A percentile compares a stretch with the other conserved stretches of the same genome.
Conservation (phyloP, 768 basidiomycete genomes). For the Panus rudis region DNA sequence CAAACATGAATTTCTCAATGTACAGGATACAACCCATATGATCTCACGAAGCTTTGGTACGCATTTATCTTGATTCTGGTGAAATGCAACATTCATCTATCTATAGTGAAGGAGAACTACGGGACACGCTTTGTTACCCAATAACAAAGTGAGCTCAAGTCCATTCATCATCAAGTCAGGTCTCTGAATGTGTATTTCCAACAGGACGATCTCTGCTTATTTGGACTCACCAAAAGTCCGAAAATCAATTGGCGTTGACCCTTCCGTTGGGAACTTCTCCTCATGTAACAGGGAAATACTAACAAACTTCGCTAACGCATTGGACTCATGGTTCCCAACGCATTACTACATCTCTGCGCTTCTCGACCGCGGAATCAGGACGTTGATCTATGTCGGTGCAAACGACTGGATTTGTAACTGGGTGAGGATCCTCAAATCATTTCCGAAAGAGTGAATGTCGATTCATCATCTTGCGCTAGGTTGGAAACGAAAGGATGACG, state of each 20-base stretch:
- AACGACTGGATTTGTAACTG: conserved; percentile 54
- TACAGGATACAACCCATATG: conserved; percentile 51
- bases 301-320: conserved; percentile 20
- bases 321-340: conserved; percentile 14
- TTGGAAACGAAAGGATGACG: conserved; percentile 57
- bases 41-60: conserved; percentile 53
- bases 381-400: conserved; percentile 46
- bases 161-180: background rate
- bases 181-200: background rate
- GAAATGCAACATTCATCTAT: too few species aligned
- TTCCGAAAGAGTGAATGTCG: background rate
- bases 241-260: conserved; percentile 55
- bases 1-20: too few species aligned
- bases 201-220: conserved; percentile 49
- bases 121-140: conserved; percentile 1
- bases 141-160: background rate
- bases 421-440: conserved; percentile 20
- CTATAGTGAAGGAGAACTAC: background rate
- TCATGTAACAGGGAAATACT: conserved; percentile 43
- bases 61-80: too few species aligned
- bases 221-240: conserved; percentile 54
- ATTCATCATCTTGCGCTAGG: conserved; percentile 5
- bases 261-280: conserved; percentile 22
- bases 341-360: conserved; percentile 40
- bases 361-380: conserved; percentile 42